Evolutionary conservation across 352 stramenopile species (phyloP).

Genomic region (Phytopythium vexans): DNA sequence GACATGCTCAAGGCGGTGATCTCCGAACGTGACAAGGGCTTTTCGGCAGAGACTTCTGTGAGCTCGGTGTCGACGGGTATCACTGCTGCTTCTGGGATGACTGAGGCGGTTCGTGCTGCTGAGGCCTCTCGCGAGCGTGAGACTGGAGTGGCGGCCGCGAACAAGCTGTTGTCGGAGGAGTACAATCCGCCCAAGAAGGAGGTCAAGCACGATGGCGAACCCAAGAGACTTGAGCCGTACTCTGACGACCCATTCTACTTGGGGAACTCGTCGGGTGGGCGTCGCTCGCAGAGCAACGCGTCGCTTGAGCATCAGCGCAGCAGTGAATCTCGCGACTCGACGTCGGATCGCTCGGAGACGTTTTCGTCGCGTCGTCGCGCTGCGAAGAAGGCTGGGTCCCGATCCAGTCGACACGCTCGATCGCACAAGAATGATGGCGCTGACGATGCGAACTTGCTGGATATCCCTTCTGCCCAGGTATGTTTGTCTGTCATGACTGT

Average conservation of each 20-base stretch:
- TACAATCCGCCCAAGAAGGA: constrained; percentile 60
- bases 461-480: constrained; percentile 44
- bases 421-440: constrained; percentile 43
- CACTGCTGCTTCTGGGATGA: constrained; percentile 61
- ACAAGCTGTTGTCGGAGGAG: constrained; percentile 79
- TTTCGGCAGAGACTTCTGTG: constrained; percentile 68
- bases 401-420: constrained; percentile 30
- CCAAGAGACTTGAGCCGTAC: constrained; percentile 58
- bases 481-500: neutral
- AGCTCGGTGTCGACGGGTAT: constrained; percentile 55
- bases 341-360: constrained; percentile 52
- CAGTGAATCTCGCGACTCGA: constrained; percentile 16
- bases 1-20: constrained; percentile 89
- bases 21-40: constrained; percentile 73
- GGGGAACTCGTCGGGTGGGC: constrained; percentile 33
- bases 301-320: constrained; percentile 7
- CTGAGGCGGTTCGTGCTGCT: constrained; percentile 56
- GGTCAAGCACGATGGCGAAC: constrained; percentile 12
- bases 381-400: constrained; percentile 61
- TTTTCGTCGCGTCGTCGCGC: constrained; percentile 68
- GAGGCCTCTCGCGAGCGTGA: constrained; percentile 63
- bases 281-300: constrained; percentile 37
- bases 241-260: constrained; percentile 78
- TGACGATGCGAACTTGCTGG: constrained; percentile 52
- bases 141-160: constrained; percentile 61